Evolutionary conservation across 495 filamentous ascomycete species (phyloP).

Genomic region (Penicillium canescens): DNA sequence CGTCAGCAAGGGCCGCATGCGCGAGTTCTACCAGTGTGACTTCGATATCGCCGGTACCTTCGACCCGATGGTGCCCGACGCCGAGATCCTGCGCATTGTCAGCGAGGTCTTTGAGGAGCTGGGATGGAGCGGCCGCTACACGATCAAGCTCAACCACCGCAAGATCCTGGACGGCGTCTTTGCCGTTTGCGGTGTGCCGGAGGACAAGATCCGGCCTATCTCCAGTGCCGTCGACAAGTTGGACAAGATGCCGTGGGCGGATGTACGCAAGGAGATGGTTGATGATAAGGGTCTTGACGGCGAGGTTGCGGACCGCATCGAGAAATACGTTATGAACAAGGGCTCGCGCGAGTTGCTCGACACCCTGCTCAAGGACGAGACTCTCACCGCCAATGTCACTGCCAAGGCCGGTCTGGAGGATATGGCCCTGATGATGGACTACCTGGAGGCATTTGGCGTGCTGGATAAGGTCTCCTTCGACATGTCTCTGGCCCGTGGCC

Average conservation of each 20-base stretch:
- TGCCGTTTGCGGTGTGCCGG: constrained; percentile 83
- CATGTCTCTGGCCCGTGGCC: constrained; percentile 76
- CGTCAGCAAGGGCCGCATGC: constrained; percentile 86
- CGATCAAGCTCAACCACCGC: constrained; percentile 93
- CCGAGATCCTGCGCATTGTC: constrained; percentile 84
- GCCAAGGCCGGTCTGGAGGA: constrained; percentile 79
- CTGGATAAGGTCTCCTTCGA: constrained; percentile 76
- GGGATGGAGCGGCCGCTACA: constrained; percentile 69
- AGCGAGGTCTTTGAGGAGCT: constrained; percentile 83
- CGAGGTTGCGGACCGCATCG: constrained; percentile 80
- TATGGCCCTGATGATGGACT: constrained; percentile 77
- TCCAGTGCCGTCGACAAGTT: constrained; percentile 94
- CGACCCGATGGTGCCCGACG: constrained; percentile 94
- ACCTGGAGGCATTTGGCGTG: constrained; percentile 74
- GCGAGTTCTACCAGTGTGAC: constrained; percentile 98
- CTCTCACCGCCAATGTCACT: constrained; percentile 63
- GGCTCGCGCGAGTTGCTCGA: constrained; percentile 69
- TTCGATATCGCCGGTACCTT: constrained; percentile 92
- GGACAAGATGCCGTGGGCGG: constrained; percentile 88
- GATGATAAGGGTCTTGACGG: constrained; percentile 81
- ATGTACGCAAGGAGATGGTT: constrained; percentile 89
- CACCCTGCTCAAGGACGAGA: constrained; percentile 60
- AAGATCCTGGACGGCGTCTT: constrained; percentile 95
- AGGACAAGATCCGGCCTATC: constrained; percentile 81
- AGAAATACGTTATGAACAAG: constrained; percentile 72